Base-by-base conservation (phyloP, 129 eudicot species). In the Tagetes patula region DNA sequence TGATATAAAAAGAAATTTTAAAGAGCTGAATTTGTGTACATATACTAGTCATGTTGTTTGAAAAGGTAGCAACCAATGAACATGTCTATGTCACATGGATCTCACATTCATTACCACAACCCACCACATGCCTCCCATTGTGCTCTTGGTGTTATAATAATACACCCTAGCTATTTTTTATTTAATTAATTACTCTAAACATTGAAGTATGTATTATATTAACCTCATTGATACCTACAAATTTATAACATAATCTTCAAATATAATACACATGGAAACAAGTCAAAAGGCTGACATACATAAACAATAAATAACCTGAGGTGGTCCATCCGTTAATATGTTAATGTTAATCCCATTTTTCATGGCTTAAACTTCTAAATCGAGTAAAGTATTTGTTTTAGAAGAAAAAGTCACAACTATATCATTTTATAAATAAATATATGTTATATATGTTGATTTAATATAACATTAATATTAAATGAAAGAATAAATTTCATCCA, bases 41-140 rank as follows among this genome's bases (percentile, higher is more conserved):
- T 58, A 39, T 58, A 34, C 31, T 58, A 60, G 60, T 71, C 82
- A 61, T 52, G 77, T 71, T 50, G 82, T 78, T 40, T 71, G 60
- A 63, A 78, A 71, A 58, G 64, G 64, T 58, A 58, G 40, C 64
- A 58, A 32, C 40, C 64, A 58, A 58, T 58, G 40, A 58, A 71
- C 67, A 71, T 71, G 82, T 78, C 77, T 64, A 42, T 64, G 13
- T 78, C 82, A 78, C 82, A 78, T 78, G 77, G 77, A 59, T 63
- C 41, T 39, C 82, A 77, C 82, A 78, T 78, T 78, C 61, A 78
- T 41, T 27, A 3, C 50, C 82, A 67, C 58, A 52, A 67, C 74
- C 45, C 80, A 68, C 68, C 80, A 71, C 82, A 78, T 78, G 82
- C 77, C 40, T 49, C 58, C 82, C 72, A 45, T 71, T 78, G 71